A percentile compares a stretch with the other conserved stretches of the same genome.
phyloP scores from a whole-genome alignment of 805 yeast genomes.

The Lipomyces mesembrius region DNA sequence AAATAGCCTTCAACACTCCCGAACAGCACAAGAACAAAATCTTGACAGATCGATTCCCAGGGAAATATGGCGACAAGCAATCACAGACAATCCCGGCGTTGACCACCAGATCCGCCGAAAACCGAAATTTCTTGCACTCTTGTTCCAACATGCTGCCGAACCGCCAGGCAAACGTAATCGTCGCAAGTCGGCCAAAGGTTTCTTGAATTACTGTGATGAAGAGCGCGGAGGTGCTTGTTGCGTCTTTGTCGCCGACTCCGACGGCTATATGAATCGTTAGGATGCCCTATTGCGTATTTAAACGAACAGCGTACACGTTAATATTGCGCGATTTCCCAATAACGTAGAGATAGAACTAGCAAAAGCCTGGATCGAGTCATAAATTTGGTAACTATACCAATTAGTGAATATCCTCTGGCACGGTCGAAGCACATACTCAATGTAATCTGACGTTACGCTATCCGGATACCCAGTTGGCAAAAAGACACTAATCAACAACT shows the following conservation, averaged over 20 bases:
- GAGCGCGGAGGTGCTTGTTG: constrained; percentile 47
- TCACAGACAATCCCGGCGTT: constrained; percentile 46
- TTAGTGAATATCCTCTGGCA: neutral
- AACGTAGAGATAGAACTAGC: constrained; percentile 45
- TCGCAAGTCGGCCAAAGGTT: constrained; percentile 47
- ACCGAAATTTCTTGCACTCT: constrained; percentile 47
- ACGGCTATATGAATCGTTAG: constrained; percentile 39
- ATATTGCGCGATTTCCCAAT: constrained; percentile 46
- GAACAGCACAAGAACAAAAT: constrained; percentile 44
- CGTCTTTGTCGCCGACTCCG: constrained; percentile 47
- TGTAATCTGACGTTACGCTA: constrained; percentile 44
- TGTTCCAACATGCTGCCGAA: constrained; percentile 46
- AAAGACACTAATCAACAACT: constrained; percentile 43
- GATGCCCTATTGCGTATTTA: neutral
- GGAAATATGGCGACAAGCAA: constrained; percentile 45
- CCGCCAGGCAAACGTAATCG: constrained; percentile 47
- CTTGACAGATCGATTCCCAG: constrained; percentile 33
- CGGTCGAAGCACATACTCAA: constrained; percentile 33
- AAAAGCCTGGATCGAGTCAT: constrained; percentile 48
- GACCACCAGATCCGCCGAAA: constrained; percentile 46
- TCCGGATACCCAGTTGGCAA: constrained; percentile 48
- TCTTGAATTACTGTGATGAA: constrained; percentile 47
- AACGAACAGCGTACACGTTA: constrained; percentile 26
- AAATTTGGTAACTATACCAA: constrained; percentile 43
- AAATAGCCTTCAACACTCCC: constrained; percentile 45